These are phyloP conservation scores for Myrica gale DNA, from an alignment of 306 rosid species.

Conservation along the genomic window DNA sequence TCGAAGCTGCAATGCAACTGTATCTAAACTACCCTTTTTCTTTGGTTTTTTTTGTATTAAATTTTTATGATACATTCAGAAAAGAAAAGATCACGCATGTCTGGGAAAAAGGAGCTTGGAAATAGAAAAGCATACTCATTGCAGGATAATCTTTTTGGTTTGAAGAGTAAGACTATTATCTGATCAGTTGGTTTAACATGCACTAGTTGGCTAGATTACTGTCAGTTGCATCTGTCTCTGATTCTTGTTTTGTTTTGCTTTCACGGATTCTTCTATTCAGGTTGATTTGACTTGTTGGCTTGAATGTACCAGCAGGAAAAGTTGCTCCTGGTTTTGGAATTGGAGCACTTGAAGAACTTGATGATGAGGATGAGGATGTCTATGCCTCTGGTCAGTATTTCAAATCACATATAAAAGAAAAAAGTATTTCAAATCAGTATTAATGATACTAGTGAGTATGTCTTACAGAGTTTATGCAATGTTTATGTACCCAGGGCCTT, in stretches of 20 bases:
- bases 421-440: constrained; percentile 32
- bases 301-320: constrained; percentile 75
- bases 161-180: constrained; percentile 65
- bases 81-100: constrained; percentile 59
- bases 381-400: constrained; percentile 68
- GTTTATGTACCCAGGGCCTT: constrained; percentile 5
- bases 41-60: neutral
- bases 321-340: constrained; percentile 97
- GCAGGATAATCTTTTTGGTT: constrained; percentile 69
- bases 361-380: constrained; percentile 93
- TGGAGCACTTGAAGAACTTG: constrained; percentile 97
- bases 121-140: constrained; percentile 41
- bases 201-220: constrained; percentile 11
- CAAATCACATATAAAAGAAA: neutral
- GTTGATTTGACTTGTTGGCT: constrained; percentile 33
- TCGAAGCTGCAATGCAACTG: constrained; percentile 5
- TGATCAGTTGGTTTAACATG: constrained; percentile 19
- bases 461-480: constrained; percentile 24
- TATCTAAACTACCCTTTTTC: neutral
- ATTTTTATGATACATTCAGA: constrained; percentile 41
- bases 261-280: constrained; percentile 24
- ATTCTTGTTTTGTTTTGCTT: constrained; percentile 24
- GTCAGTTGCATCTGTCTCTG: constrained; percentile 2
- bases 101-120: constrained; percentile 50
- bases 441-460: neutral